A percentile compares a stretch with the other conserved stretches of the same genome.
Evolutionary conservation across 495 filamentous ascomycete genomes (phyloP).

Genomic region (Annulohypoxylon nitens): DNA sequence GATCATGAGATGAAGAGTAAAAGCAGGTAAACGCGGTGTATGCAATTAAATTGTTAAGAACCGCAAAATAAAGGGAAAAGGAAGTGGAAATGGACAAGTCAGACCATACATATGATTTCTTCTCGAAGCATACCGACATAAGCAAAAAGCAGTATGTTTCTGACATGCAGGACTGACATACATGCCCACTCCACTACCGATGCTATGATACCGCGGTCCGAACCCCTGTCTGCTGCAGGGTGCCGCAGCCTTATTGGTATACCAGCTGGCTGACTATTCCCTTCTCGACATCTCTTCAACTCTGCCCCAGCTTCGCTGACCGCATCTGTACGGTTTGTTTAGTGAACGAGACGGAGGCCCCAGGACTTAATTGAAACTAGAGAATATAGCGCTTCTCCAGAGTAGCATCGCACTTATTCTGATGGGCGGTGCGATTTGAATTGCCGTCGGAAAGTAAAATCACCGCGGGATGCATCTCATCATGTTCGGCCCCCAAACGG

Average conservation of each 20-base stretch:
- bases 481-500: constrained; percentile 7
- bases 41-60: neutral
- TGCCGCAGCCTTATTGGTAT: constrained; percentile 25
- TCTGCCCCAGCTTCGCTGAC: constrained; percentile 39
- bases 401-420: neutral
- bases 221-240: constrained; percentile 18
- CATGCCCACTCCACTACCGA: constrained; percentile 28
- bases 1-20: neutral
- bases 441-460: neutral
- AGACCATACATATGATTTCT: constrained; percentile 14
- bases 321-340: constrained; percentile 12
- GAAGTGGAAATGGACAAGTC: neutral
- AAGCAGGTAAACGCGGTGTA: neutral
- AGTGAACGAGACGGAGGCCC: neutral
- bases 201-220: constrained; percentile 12
- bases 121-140: constrained; percentile 16
- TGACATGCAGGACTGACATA: constrained; percentile 26
- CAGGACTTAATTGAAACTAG: neutral
- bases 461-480: neutral
- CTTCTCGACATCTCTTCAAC: constrained; percentile 3
- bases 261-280: constrained; percentile 23
- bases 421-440: neutral
- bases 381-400: neutral
- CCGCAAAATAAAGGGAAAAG: neutral
- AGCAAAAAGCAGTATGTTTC: constrained; percentile 14